Conservation (phyloP, 345 rosid species). For the Murraya paniculata region DNA sequence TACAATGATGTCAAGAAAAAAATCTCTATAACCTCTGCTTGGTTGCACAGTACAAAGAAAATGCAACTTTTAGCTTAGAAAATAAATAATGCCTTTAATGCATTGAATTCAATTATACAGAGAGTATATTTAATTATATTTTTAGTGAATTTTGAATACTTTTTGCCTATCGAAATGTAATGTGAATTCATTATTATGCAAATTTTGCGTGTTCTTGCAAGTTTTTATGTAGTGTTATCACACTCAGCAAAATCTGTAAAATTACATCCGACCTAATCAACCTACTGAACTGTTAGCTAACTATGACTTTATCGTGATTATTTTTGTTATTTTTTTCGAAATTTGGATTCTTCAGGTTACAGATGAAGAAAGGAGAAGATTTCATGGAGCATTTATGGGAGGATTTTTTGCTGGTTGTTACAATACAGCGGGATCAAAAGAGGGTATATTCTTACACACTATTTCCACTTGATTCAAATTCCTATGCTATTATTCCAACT, state of each 20-base stretch:
- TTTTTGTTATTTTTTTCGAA: background rate
- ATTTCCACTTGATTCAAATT: background rate
- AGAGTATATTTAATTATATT: too few relatives aligned
- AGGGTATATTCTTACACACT: slow-evolving; percentile 46
- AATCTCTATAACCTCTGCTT: too few relatives aligned
- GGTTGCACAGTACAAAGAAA: too few relatives aligned
- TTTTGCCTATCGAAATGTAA: too few relatives aligned
- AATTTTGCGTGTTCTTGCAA: too few relatives aligned
- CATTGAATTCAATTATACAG: too few relatives aligned
- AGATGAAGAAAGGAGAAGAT: slow-evolving; percentile 93
- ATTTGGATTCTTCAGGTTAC: slow-evolving; percentile 53
- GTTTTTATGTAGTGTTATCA: too few relatives aligned
- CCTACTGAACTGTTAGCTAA: background rate
- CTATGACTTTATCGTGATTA: background rate
- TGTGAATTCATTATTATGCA: too few relatives aligned
- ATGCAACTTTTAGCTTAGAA: too few relatives aligned
- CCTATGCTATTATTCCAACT: background rate
- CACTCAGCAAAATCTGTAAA: background rate
- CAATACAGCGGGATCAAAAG: slow-evolving; percentile 89
- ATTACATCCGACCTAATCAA: background rate
- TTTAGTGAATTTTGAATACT: too few relatives aligned
- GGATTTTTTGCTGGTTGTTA: slow-evolving; percentile 96
- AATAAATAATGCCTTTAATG: too few relatives aligned
- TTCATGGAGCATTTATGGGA: slow-evolving; percentile 98
- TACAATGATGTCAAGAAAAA: too few relatives aligned